Percentiles rank a stretch among this genome's conserved stretches.
These are phyloP conservation scores for Chaetoceros muelleri DNA, from an alignment of 108 stramenopile genomes.

Conservation along the genomic window DNA sequence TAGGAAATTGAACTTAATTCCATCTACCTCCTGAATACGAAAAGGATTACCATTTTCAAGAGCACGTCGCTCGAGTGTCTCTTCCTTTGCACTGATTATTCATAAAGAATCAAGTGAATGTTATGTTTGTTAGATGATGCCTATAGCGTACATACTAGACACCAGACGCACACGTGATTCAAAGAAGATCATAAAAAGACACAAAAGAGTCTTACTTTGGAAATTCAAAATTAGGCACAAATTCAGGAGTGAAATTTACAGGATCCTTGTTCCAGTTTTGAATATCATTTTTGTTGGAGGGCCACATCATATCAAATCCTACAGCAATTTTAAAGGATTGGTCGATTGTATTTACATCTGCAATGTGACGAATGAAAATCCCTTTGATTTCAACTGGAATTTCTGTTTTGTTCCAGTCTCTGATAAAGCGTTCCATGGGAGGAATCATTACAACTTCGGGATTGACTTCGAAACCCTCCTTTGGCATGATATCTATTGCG, in stretches of 20 bases:
- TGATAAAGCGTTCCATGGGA: not conserved
- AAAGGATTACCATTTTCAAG: not conserved
- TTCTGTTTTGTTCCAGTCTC: not conserved
- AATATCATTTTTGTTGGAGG: not conserved
- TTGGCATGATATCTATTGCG: no score
- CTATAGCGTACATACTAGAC: no score
- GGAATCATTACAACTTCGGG: no score
- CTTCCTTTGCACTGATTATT: not conserved
- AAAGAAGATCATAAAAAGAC: no score
- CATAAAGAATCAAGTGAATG: no score
- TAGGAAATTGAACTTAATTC: not conserved
- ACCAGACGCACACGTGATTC: no score
- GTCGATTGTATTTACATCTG: not conserved
- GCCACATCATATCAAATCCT: not conserved
- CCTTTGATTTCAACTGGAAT: not conserved
- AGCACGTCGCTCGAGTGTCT: not conserved
- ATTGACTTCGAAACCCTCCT: no score
- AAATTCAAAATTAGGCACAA: not conserved
- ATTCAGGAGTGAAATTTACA: not conserved
- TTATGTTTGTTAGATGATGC: no score
- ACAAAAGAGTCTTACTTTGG: no score
- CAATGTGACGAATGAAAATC: not conserved
- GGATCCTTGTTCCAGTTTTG: not conserved
- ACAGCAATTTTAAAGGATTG: not conserved
- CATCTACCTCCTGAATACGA: not conserved